Evolutionary conservation across 1,284 basidiomycete species (phyloP).

Genomic region (Inonotus hispidus): DNA sequence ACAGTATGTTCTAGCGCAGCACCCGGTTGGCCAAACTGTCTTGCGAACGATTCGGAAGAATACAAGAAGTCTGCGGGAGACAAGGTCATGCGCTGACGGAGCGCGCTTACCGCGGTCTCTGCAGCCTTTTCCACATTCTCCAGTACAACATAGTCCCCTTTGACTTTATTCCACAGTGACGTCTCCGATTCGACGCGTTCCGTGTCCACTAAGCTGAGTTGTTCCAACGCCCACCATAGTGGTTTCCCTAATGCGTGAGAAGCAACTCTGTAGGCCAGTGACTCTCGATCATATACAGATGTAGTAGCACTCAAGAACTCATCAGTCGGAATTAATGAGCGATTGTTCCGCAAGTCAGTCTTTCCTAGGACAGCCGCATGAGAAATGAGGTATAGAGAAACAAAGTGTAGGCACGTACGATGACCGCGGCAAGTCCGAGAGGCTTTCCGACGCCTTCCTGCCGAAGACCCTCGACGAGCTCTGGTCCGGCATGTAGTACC

Average conservation of each 20-base stretch:
- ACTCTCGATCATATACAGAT: slow-evolving; percentile 67
- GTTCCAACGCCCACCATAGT: slow-evolving; percentile 82
- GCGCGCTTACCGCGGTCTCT: slow-evolving; percentile 48
- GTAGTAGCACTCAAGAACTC: slow-evolving; percentile 54
- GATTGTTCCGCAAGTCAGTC: slow-evolving; percentile 53
- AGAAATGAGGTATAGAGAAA: slow-evolving; percentile 19
- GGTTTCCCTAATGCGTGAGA: slow-evolving; percentile 72
- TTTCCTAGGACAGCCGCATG: slow-evolving; percentile 40
- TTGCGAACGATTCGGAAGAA: slow-evolving; percentile 55
- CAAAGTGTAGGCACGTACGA: slow-evolving; percentile 51
- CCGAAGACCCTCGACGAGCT: slow-evolving; percentile 56
- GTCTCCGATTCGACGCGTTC: slow-evolving; percentile 46
- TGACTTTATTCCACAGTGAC: slow-evolving; percentile 56
- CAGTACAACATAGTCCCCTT: slow-evolving; percentile 75
- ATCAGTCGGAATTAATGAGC: slow-evolving; percentile 43
- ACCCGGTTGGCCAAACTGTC: slow-evolving; percentile 41
- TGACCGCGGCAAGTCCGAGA: slow-evolving; percentile 71
- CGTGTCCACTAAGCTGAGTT: slow-evolving; percentile 67
- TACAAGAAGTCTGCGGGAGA: slow-evolving; percentile 62
- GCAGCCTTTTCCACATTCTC: slow-evolving; percentile 62
- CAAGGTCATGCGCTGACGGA: slow-evolving; percentile 40
- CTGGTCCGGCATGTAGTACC: slow-evolving; percentile 57
- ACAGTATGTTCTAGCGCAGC: slow-evolving; percentile 29
- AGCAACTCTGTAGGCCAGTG: slow-evolving; percentile 62
- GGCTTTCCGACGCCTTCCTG: slow-evolving; percentile 74